phyloP scores from a whole-genome alignment of 31 red algal species.

The Odonthalia washingtoniensis region DNA sequence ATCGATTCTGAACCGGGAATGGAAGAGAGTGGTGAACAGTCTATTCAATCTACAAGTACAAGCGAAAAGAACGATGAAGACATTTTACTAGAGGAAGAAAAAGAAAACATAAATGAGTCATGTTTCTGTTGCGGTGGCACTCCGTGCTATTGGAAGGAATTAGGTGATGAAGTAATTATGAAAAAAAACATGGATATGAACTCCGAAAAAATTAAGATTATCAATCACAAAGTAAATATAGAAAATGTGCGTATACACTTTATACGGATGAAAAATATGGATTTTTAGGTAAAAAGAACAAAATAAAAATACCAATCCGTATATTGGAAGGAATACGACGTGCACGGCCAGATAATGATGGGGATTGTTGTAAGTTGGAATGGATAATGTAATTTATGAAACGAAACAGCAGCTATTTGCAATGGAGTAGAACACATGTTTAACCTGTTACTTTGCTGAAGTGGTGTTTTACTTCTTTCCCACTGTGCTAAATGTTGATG shows the following conservation, averaged over 20 bases:
- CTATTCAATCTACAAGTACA: too few species aligned
- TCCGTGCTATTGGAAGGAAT: neutral
- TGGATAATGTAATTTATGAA: too few species aligned
- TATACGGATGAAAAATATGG: neutral
- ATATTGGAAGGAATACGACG: neutral
- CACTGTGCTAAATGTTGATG: too few species aligned
- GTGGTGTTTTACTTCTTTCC: too few species aligned
- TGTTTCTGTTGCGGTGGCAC: neutral
- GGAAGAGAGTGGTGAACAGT: too few species aligned
- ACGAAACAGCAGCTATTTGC: too few species aligned
- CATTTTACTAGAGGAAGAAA: slow-evolving; percentile 2
- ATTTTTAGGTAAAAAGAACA: neutral
- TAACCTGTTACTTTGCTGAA: too few species aligned
- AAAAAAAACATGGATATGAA: neutral
- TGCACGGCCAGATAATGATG: neutral
- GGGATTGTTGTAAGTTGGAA: neutral
- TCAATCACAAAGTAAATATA: neutral
- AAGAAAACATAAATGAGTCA: neutral
- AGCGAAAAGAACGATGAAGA: too few species aligned
- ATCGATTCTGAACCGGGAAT: too few species aligned
- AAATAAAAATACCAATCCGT: neutral
- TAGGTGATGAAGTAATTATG: neutral
- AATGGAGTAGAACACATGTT: too few species aligned
- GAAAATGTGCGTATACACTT: neutral
- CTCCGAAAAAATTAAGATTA: neutral